Conservation (phyloP, 2,329 filamentous ascomycete genomes). For the Talaromyces atroroseus region DNA sequence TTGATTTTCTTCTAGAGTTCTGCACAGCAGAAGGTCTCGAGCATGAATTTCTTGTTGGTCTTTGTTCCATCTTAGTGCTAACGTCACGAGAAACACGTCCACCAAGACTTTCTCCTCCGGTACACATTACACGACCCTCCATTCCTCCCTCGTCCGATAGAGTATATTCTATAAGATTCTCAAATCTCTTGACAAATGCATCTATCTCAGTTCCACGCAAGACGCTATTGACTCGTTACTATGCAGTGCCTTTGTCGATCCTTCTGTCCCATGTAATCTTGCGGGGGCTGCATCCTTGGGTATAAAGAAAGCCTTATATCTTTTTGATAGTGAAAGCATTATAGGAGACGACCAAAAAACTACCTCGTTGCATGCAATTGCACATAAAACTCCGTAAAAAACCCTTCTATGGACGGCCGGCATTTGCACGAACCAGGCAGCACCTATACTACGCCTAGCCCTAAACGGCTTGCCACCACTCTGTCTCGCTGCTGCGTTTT, state of each 20-base stretch:
- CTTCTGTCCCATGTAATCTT: conserved; percentile 20
- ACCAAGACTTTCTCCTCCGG: conserved; percentile 14
- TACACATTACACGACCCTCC: conserved; percentile 5
- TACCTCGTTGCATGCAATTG: neutral
- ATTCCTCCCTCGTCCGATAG: neutral
- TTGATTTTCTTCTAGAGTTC: conserved; percentile 17
- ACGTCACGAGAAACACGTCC: conserved; percentile 12
- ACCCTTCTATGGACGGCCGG: neutral
- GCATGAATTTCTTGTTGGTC: conserved; percentile 12
- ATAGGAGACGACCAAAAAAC: conserved; percentile 3
- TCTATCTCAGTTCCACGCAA: conserved; percentile 18
- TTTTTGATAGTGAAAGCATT: neutral
- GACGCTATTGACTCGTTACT: conserved; percentile 21
- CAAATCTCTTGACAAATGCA: conserved; percentile 17
- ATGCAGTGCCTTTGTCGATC: conserved; percentile 22
- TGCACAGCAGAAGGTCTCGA: conserved; percentile 16
- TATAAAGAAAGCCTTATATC: conserved; percentile 15
- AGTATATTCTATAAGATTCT: conserved; percentile 12
- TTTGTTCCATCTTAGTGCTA: conserved; percentile 13
- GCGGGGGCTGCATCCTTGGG: conserved; percentile 18
- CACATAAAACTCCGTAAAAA: neutral
- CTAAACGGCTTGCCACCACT: conserved; percentile 11
- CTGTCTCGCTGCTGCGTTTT: conserved; percentile 15
- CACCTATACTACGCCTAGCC: neutral
- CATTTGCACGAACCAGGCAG: neutral